These are phyloP conservation scores for Spathaspora arborariae DNA, from an alignment of 805 yeast genomes.

Conservation along the genomic window DNA sequence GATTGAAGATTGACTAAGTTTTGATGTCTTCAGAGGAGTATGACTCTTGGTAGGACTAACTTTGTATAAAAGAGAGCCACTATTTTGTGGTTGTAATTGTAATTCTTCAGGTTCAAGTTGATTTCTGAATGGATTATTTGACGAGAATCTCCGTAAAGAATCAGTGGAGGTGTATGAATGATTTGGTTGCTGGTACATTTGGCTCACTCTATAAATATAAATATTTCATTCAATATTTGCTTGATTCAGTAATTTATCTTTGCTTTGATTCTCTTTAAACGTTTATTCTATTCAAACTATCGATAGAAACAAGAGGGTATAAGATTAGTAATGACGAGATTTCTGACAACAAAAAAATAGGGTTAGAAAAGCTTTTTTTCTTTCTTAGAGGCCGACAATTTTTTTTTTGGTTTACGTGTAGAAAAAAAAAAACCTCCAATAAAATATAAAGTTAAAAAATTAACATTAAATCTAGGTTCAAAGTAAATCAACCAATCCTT, in stretches of 20 bases:
- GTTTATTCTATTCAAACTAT: too few species aligned
- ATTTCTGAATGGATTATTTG: slow-evolving; percentile 71
- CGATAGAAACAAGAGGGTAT: not conserved
- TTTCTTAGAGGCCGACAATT: not conserved
- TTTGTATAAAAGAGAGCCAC: not conserved
- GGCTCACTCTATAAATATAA: not conserved
- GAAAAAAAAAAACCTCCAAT: not conserved
- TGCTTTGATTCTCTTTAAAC: too few species aligned
- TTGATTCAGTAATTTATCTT: not conserved
- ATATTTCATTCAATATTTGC: not conserved
- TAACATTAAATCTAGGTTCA: not conserved
- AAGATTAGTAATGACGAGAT: not conserved
- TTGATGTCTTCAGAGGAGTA: not conserved
- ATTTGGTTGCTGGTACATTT: slow-evolving; percentile 41
- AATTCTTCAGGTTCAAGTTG: slow-evolving; percentile 12
- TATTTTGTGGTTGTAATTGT: not conserved
- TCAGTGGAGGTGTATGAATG: slow-evolving; percentile 31
- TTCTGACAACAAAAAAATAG: not conserved
- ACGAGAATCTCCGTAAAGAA: slow-evolving; percentile 47
- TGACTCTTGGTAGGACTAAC: not conserved
- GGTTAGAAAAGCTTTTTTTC: not conserved
- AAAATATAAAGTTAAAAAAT: not conserved
- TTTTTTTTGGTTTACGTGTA: not conserved
- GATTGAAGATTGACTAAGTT: slow-evolving; percentile 17
- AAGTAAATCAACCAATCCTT: too few species aligned